Base-by-base conservation (phyloP, 2,329 filamentous ascomycete species). In the Alternaria brassicae region DNA sequence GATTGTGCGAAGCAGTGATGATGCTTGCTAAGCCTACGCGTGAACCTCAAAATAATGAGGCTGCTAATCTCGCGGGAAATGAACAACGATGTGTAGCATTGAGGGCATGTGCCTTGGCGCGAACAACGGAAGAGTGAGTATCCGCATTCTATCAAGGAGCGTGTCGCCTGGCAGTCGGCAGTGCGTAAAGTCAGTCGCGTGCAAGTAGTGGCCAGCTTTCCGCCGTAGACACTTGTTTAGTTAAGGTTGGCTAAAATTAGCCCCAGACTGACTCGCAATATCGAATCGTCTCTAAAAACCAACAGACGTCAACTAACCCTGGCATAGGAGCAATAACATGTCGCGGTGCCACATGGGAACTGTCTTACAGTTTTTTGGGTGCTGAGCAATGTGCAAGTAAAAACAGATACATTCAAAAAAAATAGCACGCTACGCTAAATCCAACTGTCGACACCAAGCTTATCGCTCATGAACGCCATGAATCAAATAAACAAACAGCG, bases 181-280 rank as follows among this genome's bases (percentile, higher is more conserved):
- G 21, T 23, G 44, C 17, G 56, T 48, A 9, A 40, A 13, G 32
- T 36, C 54, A 12, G 32, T 25, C 28, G 50, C 39, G 28, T 60
- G 37, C 54, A 40, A 41, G 42, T 56, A 53, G 60, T 48, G 21
- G 39, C 48, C 25, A 53, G 54, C 42, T 19, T 19, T 55, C 30
- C 36, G 52, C 40, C 56, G 47, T 41, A 39, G n/a, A 57, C 49
- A 55, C 52, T 37, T 39, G 53, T 61, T 69, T 71, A 56, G 64
- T 64, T 44, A 45, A 40, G 42, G 54, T 32, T 56, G 28, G 28
- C 56, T 53, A 55, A 58, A 54, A 55, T 55, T 58, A 58, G 51
- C 51, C 44, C 19, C 6, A 10, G n/a, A 58, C 44, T 36, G 51
- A 55, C 28, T 30, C 34, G 37, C 40, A 34, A 27, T 44, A 32